Evolutionary conservation across 331 rosid species (phyloP).

Genomic region (Malus hybrid): DNA sequence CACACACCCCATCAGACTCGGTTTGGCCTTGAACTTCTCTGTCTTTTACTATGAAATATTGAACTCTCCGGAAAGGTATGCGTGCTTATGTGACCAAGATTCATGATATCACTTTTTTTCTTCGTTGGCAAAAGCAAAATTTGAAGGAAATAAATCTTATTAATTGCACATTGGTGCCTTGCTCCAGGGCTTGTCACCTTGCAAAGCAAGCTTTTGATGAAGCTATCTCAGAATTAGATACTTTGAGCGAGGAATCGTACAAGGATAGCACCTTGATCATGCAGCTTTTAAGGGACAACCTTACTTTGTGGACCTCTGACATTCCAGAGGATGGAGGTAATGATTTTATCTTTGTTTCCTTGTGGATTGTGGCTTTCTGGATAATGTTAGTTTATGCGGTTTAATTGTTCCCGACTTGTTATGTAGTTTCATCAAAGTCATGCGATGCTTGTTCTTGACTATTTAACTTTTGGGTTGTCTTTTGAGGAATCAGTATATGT

Average conservation of each 20-base stretch:
- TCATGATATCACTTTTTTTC: neutral
- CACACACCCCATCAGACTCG: conserved; percentile 51
- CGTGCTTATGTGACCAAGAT: neutral
- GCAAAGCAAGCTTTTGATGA: conserved; percentile 65
- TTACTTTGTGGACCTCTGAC: conserved; percentile 67
- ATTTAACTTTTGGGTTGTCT: neutral
- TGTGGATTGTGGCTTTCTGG: neutral
- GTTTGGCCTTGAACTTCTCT: conserved; percentile 65
- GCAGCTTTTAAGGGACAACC: conserved; percentile 66
- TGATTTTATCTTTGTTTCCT: neutral
- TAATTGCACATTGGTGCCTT: conserved; percentile 5
- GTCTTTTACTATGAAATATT: conserved; percentile 59
- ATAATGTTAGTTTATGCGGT: neutral
- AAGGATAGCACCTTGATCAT: conserved; percentile 62
- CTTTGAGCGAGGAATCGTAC: conserved; percentile 53
- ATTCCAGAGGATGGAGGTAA: conserved; percentile 65
- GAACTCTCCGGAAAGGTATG: conserved; percentile 66
- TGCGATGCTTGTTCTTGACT: neutral
- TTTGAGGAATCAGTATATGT: neutral
- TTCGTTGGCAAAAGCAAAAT: neutral
- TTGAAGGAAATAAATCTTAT: neutral
- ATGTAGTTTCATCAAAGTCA: neutral
- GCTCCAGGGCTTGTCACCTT: conserved; percentile 57
- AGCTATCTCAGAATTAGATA: conserved; percentile 60
- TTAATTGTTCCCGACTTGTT: neutral